These are phyloP conservation scores for Pecoramyces ruminantium DNA, from an alignment of 192 early-diverging fungal species.

Conservation along the genomic window DNA sequence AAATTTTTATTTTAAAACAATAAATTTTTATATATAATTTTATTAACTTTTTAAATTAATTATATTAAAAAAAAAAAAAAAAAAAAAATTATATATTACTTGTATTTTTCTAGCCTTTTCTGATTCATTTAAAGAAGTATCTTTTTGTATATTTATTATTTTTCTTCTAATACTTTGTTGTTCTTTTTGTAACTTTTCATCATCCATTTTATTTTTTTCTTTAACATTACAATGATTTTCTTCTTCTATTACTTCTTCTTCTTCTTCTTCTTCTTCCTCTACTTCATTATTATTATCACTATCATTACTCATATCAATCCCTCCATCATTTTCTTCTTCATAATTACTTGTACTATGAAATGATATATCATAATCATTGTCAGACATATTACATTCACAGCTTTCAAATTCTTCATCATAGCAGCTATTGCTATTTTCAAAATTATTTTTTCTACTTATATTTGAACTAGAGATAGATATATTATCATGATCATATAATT, in stretches of 20 bases:
- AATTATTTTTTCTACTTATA: neutral
- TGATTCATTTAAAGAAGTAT: constrained; percentile 18
- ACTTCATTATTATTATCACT: neutral
- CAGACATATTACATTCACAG: neutral
- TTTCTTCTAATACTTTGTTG: constrained; percentile 34
- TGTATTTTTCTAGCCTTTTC: constrained; percentile 57
- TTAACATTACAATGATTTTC: neutral
- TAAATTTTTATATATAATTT: too few relatives aligned
- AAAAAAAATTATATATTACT: constrained; percentile 13
- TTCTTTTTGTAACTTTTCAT: constrained; percentile 3
- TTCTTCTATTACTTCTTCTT: neutral
- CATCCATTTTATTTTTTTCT: constrained; percentile 8
- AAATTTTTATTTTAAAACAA: too few relatives aligned
- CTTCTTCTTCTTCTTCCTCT: neutral
- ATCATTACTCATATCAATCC: neutral
- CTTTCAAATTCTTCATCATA: neutral
- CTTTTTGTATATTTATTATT: constrained; percentile 47
- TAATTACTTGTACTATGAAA: too few relatives aligned
- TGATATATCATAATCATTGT: too few relatives aligned
- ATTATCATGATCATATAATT: neutral
- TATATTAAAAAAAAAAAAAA: too few relatives aligned
- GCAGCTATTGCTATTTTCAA: neutral
- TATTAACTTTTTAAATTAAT: too few relatives aligned
- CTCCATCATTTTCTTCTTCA: neutral
- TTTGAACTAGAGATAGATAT: neutral